Conservation (phyloP, 2,329 filamentous ascomycete species). For the Xylariaceae sp. region DNA sequence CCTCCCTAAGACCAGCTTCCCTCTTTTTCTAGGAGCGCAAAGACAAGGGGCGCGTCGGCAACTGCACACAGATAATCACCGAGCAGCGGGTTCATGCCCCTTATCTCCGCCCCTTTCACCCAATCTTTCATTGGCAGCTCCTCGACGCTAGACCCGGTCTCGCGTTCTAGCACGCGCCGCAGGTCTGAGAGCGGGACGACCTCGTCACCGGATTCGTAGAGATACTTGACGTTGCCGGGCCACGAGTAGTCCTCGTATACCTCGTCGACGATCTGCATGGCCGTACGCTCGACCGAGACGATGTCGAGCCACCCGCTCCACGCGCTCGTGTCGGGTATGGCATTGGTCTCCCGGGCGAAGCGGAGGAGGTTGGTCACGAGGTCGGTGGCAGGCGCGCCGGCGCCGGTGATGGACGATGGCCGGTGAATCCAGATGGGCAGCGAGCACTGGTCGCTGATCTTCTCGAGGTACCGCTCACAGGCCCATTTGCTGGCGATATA, state of each 20-base stretch:
- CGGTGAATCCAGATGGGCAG: conserved; percentile 22
- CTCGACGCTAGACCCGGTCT: conserved; percentile 4
- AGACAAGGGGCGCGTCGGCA: conserved; percentile 11
- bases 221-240: conserved; percentile 23
- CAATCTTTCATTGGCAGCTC: conserved; percentile 16
- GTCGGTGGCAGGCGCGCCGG: conserved; percentile 2
- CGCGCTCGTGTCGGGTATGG: conserved; percentile 12
- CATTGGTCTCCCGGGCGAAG: conserved; percentile 1
- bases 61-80: conserved; percentile 15
- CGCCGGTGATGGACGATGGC: conserved; percentile 17
- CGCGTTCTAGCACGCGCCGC: conserved; percentile 17
- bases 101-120: conserved; percentile 8
- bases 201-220: conserved; percentile 23
- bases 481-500: conserved; percentile 47
- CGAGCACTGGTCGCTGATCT: conserved; percentile 21
- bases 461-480: conserved; percentile 43
- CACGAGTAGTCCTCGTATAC: conserved; percentile 26
- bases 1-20: no score
- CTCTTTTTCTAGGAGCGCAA: no score
- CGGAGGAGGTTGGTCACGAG: conserved; percentile 15
- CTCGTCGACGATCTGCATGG: conserved; percentile 23
- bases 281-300: conserved; percentile 11
- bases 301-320: conserved; percentile 24
- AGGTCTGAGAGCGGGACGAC: conserved; percentile 17
- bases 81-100: conserved; percentile 20